Evolutionary conservation across 169 alveolate species (phyloP).

Genomic region (Eimeria necatrix): DNA sequence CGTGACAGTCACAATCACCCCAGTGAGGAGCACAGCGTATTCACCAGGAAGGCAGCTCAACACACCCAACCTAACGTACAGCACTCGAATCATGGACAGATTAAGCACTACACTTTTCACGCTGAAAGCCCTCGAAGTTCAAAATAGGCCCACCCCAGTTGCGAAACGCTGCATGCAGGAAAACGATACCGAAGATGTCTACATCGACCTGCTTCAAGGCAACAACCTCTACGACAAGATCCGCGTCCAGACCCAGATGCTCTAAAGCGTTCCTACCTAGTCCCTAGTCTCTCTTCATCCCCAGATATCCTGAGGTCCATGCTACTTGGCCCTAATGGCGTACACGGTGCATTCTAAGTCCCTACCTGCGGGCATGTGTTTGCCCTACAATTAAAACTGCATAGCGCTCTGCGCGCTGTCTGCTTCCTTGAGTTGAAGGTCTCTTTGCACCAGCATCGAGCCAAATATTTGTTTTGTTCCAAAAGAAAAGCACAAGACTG

Average conservation of each 20-base stretch:
- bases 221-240: slow-evolving; percentile 52
- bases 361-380: too few species aligned
- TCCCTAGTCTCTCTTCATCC: too few species aligned
- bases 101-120: too few species aligned
- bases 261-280: neutral
- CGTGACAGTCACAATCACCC: slow-evolving; percentile 41
- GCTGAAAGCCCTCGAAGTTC: too few species aligned
- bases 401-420: neutral
- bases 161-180: neutral
- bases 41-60: too few species aligned
- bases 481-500: slow-evolving; percentile 35
- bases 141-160: too few species aligned
- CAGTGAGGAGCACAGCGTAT: neutral
- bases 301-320: neutral
- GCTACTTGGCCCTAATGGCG: neutral
- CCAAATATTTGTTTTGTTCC: slow-evolving; percentile 50
- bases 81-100: too few species aligned
- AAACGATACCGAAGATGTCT: slow-evolving; percentile 21
- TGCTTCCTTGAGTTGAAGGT: neutral
- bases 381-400: neutral
- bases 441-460: neutral
- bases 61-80: too few species aligned
- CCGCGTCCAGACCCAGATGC: slow-evolving; percentile 31
- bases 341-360: too few species aligned
- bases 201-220: slow-evolving; percentile 52